phyloP scores from a whole-genome alignment of 257 asterid species.

The Nemophila menziesii region DNA sequence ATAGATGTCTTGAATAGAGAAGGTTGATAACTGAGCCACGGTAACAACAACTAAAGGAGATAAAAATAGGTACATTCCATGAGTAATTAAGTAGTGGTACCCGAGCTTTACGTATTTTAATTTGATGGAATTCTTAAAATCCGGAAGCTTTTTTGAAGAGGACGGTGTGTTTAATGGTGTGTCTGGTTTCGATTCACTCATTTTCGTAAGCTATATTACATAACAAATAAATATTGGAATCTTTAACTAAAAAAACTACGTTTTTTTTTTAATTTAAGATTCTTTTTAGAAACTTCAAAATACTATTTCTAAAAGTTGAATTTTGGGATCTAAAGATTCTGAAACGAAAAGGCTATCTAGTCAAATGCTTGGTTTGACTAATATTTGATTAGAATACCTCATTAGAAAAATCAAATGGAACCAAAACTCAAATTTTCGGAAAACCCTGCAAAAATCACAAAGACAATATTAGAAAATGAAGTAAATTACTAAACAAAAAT shows the following conservation, averaged over 20 bases:
- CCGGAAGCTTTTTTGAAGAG: conserved; percentile 49
- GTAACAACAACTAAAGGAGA: conserved; percentile 47
- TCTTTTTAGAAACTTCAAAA: background rate
- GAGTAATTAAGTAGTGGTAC: conserved; percentile 65
- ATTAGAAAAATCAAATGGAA: conserved; percentile 1
- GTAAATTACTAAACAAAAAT: background rate
- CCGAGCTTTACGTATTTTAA: conserved; percentile 85
- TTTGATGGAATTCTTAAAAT: conserved; percentile 66
- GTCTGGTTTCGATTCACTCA: conserved; percentile 38
- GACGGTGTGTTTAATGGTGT: conserved; percentile 37
- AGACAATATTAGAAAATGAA: conserved; percentile 7
- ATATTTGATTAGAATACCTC: conserved; percentile 7
- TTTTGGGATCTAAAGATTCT: conserved; percentile 5
- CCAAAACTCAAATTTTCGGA: conserved; percentile 15
- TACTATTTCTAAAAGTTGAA: background rate
- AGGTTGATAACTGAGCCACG: conserved; percentile 63
- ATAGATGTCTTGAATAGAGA: conserved; percentile 44
- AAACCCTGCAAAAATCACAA: conserved; percentile 19
- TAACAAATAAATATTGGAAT: no score
- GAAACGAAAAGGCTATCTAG: conserved; percentile 1
- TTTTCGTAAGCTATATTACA: background rate
- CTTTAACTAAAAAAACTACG: background rate
- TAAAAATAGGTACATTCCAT: conserved; percentile 62
- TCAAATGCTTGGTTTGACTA: conserved; percentile 2
- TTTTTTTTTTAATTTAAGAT: background rate